Evolutionary conservation across 805 yeast species (phyloP).

Genomic region (Nakazawaea ernobii): DNA sequence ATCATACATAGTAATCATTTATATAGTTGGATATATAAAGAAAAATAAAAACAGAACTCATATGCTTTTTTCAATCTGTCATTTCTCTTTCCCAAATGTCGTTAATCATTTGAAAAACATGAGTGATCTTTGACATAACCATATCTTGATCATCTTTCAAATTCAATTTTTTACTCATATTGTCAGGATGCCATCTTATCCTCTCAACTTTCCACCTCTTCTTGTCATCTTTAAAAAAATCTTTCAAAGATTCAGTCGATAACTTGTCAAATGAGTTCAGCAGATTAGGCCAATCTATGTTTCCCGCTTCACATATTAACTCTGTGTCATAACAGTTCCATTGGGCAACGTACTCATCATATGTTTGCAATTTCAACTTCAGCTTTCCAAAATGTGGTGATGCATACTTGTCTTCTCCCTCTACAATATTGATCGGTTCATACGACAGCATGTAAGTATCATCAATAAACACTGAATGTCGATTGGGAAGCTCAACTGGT

Average conservation of each 20-base stretch:
- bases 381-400: not conserved
- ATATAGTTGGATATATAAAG: not conserved
- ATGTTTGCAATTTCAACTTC: constrained; percentile 14
- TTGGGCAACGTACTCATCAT: constrained; percentile 18
- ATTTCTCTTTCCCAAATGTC: constrained; percentile 26
- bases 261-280: constrained; percentile 27
- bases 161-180: constrained; percentile 34
- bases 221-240: constrained; percentile 14
- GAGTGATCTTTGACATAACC: constrained; percentile 26
- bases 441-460: constrained; percentile 13
- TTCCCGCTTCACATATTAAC: constrained; percentile 11
- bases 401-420: constrained; percentile 2
- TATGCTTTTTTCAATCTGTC: constrained; percentile 2
- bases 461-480: constrained; percentile 4
- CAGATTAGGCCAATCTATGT: constrained; percentile 25
- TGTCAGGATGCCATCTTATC: constrained; percentile 69
- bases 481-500: constrained; percentile 11
- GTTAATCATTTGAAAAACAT: constrained; percentile 38
- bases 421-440: constrained; percentile 9
- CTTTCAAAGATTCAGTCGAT: constrained; percentile 8
- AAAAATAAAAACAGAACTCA: not conserved
- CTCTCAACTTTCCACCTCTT: constrained; percentile 40
- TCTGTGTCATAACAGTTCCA: constrained; percentile 21
- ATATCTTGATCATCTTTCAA: constrained; percentile 10
- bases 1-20: not conserved